These are phyloP conservation scores for Parsonsia alboflavescens DNA, from an alignment of 257 asterid genomes.

Conservation along the genomic window DNA sequence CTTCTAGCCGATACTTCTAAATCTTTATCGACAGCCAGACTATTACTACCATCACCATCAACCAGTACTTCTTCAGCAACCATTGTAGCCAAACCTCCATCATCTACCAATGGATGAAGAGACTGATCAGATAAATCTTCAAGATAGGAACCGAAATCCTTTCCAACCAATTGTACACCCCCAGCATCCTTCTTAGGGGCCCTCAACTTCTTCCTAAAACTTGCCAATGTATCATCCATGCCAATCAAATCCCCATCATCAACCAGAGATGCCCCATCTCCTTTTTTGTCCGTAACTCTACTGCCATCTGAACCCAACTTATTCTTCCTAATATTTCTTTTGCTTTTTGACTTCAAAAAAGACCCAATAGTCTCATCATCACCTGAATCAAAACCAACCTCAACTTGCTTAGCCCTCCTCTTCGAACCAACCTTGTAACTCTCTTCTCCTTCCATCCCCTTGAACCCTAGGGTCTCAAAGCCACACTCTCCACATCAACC, in stretches of 20 bases:
- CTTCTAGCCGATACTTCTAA: conserved; percentile 27
- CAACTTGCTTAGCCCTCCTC: conserved; percentile 39
- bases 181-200: conserved; percentile 63
- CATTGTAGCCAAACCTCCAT: conserved; percentile 25
- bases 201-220: conserved; percentile 74
- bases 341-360: conserved; percentile 63
- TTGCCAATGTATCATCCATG: conserved; percentile 93
- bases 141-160: conserved; percentile 22
- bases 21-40: conserved; percentile 26
- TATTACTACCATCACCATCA: conserved; percentile 30
- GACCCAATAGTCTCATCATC: conserved; percentile 85
- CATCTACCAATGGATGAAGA: conserved; percentile 26
- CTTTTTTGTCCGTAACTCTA: conserved; percentile 28
- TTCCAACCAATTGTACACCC: conserved; percentile 27
- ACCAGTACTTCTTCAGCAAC: conserved; percentile 27
- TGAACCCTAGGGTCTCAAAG: conserved; percentile 42
- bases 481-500: conserved; percentile 46
- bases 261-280: conserved; percentile 34
- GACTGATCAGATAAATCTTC: conserved; percentile 29
- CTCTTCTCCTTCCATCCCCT: conserved; percentile 64
- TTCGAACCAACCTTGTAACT: conserved; percentile 43
- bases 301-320: conserved; percentile 44
- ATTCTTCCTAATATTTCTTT: conserved; percentile 46
- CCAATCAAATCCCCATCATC: conserved; percentile 56
- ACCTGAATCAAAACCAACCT: conserved; percentile 43